These are phyloP conservation scores for Cardamine chenopodiifolia DNA, from an alignment of 345 rosid genomes.

Conservation along the genomic window DNA sequence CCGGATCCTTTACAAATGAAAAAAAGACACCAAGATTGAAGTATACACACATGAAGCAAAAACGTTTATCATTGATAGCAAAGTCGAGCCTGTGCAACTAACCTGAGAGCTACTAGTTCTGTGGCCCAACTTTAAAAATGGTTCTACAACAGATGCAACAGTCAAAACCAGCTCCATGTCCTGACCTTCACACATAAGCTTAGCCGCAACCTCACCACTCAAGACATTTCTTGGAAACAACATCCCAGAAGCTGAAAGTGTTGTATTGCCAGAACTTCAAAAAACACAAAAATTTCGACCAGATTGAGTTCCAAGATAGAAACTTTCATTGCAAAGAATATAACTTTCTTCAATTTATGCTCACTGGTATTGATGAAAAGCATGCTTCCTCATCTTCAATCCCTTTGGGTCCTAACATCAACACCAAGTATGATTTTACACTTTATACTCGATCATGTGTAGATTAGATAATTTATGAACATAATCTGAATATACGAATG, in stretches of 20 bases:
- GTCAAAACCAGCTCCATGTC: constrained; percentile 59
- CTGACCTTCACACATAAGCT: constrained; percentile 43
- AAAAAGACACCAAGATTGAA: constrained; percentile 29
- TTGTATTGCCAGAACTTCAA: constrained; percentile 73
- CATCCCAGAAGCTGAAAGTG: constrained; percentile 91
- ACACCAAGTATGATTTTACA: background rate
- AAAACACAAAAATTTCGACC: background rate
- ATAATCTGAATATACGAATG: background rate
- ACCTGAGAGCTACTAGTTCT: constrained; percentile 64
- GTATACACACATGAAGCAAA: background rate
- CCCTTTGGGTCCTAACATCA: constrained; percentile 83
- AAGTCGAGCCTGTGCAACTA: background rate
- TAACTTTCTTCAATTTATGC: constrained; percentile 19
- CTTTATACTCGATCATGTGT: background rate
- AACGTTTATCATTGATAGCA: background rate
- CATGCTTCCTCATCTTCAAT: constrained; percentile 87
- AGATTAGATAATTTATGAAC: background rate
- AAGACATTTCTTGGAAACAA: constrained; percentile 57
- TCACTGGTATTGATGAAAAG: constrained; percentile 85
- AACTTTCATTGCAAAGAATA: background rate
- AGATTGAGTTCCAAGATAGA: background rate
- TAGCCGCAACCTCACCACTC: constrained; percentile 46
- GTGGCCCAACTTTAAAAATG: constrained; percentile 57
- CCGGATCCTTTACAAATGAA: constrained; percentile 54
- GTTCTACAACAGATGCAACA: constrained; percentile 84